Evolutionary conservation across 202 grass and related monocot species (phyloP), one percentile per base, ranked within the genome.

Genomic region (Zizania palustris): DNA sequence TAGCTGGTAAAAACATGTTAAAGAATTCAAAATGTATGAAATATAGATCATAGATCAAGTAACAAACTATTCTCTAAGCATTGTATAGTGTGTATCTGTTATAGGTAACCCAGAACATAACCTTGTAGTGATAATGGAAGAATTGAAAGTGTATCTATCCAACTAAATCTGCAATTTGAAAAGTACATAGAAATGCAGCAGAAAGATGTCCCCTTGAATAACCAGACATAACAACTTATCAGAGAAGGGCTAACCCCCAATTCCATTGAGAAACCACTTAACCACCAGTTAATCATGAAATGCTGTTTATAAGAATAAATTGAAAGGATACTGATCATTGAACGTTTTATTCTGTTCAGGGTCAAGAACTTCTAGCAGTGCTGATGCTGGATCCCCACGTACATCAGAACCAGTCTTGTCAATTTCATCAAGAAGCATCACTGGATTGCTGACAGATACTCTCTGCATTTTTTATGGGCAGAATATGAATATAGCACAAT

Each of bases 371-470:
- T 99, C 96, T 68, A 99, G 80, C 37, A 99, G 88, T 45, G 96
- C 96, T 72, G 96, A 99, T 85, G 96, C 92, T 59, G 96, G 96
- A 80, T 99, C 96, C 7, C 96, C 96, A 73, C 92, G 91, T 68
- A 96, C 89, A 82, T 99, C 96, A 71, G 96, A 99, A 85, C 96
- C 96, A 49, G 96, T 99, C 81, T 99, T 99, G 81, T 99, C 96
- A 79, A 99, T 90, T 88, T 99, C 96, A 22, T 99, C 96, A 71
- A 99, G 89, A 79, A 99, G 89, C 89, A 99, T 99, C 66, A 99
- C 89, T 57, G 96, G 96, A 81, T 99, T 99, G 75, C 69, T 90
- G 69, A 99, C 96, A 78, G 87, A 91, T 78, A 95, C 96, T 85
- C 89, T 96, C 96, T 99, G 89, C 80, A 87, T 53, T 80, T 51